Evolutionary conservation across 352 stramenopile species (phyloP).

Genomic region (Phytophthora pseudosyringae): DNA sequence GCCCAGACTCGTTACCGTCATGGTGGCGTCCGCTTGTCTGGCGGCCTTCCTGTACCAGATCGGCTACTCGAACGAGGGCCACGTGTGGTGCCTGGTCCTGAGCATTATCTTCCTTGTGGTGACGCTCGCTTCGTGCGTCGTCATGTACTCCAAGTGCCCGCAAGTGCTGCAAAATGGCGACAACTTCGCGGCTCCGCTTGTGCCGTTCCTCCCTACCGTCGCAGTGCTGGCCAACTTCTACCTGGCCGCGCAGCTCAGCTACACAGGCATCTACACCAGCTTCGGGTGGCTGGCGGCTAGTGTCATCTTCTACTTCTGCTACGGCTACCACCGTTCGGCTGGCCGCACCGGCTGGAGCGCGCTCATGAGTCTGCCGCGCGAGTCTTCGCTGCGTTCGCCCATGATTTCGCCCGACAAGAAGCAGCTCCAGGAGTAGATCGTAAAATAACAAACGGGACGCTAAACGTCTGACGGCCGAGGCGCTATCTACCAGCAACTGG

Average conservation of each 20-base stretch:
- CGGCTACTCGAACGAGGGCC: constrained; percentile 41
- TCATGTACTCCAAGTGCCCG: constrained; percentile 61
- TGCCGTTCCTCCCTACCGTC: constrained; percentile 66
- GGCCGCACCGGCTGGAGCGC: constrained; percentile 65
- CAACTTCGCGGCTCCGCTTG: constrained; percentile 67
- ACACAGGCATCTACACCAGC: constrained; percentile 54
- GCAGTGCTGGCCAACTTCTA: constrained; percentile 73
- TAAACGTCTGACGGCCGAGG: background rate
- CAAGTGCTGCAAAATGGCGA: constrained; percentile 56
- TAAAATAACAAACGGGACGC: constrained; percentile 9
- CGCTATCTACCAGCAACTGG: constrained; percentile 2
- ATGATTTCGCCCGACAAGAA: constrained; percentile 65
- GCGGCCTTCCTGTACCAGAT: constrained; percentile 71
- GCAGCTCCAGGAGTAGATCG: constrained; percentile 32
- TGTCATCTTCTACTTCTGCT: constrained; percentile 76
- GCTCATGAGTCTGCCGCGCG: constrained; percentile 57
- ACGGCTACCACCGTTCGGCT: constrained; percentile 77
- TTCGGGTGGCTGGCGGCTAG: constrained; percentile 60
- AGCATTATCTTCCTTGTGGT: constrained; percentile 60
- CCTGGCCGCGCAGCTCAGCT: constrained; percentile 59
- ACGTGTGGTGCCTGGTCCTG: constrained; percentile 39
- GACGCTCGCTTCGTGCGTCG: constrained; percentile 31
- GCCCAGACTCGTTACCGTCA: constrained; percentile 43
- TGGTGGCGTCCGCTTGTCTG: constrained; percentile 46
- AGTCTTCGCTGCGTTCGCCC: constrained; percentile 53